Base-by-base conservation (phyloP, 2,329 filamentous ascomycete genomes). In the Lachnellula cervina region DNA sequence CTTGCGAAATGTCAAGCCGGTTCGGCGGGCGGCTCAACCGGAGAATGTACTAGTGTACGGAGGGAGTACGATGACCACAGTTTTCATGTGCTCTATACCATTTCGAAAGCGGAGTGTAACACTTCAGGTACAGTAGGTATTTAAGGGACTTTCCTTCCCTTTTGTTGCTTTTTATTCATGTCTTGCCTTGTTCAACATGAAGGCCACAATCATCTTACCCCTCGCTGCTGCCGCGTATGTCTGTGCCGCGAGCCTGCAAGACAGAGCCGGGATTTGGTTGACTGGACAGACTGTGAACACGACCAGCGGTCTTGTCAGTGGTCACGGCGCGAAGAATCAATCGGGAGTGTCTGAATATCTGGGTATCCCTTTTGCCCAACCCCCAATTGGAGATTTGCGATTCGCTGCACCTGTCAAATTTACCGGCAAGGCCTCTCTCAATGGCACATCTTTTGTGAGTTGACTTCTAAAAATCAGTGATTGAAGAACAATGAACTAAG, bases 331-430 rank as follows among this genome's bases (percentile, higher is more conserved):
- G 1, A 48, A 44, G 1, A 57, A 55, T 25, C 46, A 48, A 1
- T 50, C 59, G 19, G 42, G 45, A 25, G 65, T 67, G 11, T 66
- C 64, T 5, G 63, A 61, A 49, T 76, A 75, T 54, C 63, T 73
- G 5, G 70, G 71, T 9, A 70, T 76, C 51, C 72, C 69, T 13
- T 75, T 73, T 59, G 72, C 71, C 2, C 60, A 69, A 23, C 68
- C 71, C 5, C 71, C 73, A 13, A 56, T 68, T 23, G 73, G 70
- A 2, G 62, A 71, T 14, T 64, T 70, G 45, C 65, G 74, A 35
- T 76, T 73, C 57, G 68, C 60, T 16, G 69, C 65, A 11, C 65
- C 74, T 1, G 61, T 67, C 28, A 55, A 58, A 28, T 60, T 59
- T 37, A 25, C 34, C 11, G 57, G 56, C 6, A 49, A 43, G 52